Conservation (phyloP, 1,139 yeast genomes). For the Geotrichum europaeum region DNA sequence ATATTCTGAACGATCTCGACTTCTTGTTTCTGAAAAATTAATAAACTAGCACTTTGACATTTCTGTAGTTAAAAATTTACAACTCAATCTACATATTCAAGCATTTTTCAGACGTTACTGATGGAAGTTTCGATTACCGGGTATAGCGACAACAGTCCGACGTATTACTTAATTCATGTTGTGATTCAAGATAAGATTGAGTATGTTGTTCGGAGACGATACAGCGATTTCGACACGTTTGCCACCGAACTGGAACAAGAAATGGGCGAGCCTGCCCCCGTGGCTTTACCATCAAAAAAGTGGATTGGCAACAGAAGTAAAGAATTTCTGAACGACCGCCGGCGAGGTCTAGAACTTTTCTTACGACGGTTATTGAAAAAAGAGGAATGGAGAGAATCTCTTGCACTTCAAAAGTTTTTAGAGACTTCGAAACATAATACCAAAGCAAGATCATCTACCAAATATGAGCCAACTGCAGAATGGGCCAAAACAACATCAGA, state of each 20-base stretch:
- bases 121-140: constrained; percentile 32
- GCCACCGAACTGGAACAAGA: constrained; percentile 43
- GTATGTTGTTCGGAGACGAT: constrained; percentile 40
- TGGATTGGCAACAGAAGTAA: constrained; percentile 30
- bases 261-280: constrained; percentile 43
- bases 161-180: constrained; percentile 36
- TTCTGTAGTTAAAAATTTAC: background rate
- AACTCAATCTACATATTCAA: background rate
- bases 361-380: constrained; percentile 31
- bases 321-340: constrained; percentile 31
- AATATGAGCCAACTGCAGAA: constrained; percentile 22
- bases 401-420: constrained; percentile 32
- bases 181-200: constrained; percentile 27
- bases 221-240: constrained; percentile 49
- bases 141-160: constrained; percentile 34
- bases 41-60: background rate
- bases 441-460: constrained; percentile 14
- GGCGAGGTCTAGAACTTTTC: constrained; percentile 33
- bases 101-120: background rate
- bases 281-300: constrained; percentile 42
- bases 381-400: constrained; percentile 33
- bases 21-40: background rate
- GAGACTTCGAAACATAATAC: constrained; percentile 26
- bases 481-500: constrained; percentile 29
- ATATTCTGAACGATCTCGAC: background rate